Evolutionary conservation across 1,284 basidiomycete species (phyloP).

Genomic region (Laetiporus sulphureus): DNA sequence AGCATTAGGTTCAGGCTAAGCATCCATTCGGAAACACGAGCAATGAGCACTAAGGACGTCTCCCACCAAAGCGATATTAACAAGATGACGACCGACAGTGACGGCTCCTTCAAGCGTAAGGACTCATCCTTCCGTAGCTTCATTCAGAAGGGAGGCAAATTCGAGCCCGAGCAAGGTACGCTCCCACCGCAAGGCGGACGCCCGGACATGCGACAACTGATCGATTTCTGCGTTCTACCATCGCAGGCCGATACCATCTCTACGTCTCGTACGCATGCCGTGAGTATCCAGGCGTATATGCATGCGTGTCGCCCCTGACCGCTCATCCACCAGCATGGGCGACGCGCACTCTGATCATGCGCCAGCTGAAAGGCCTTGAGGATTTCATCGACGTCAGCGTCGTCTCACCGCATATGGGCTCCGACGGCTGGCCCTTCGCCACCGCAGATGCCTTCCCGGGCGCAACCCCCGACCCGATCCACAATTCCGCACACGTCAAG

Average conservation of each 20-base stretch:
- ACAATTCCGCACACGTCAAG: conserved; percentile 66
- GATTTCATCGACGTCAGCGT: conserved; percentile 60
- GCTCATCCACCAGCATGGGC: conserved; percentile 72
- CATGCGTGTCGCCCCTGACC: no score
- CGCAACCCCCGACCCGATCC: conserved; percentile 68
- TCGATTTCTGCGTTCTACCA: neutral
- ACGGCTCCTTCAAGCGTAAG: conserved; percentile 80
- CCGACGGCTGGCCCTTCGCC: conserved; percentile 86
- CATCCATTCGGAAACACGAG: no score
- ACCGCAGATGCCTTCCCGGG: conserved; percentile 62
- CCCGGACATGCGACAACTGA: neutral
- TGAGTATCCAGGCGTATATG: no score
- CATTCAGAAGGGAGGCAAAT: conserved; percentile 67
- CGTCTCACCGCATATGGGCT: conserved; percentile 85
- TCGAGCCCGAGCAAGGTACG: conserved; percentile 72
- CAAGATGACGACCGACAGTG: conserved; percentile 43
- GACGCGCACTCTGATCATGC: conserved; percentile 81
- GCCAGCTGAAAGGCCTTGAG: conserved; percentile 90
- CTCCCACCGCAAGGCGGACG: neutral
- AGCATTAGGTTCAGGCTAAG: no score
- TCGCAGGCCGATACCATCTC: conserved; percentile 1
- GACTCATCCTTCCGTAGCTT: conserved; percentile 65
- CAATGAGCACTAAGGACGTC: conserved; percentile 14
- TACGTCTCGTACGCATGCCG: conserved; percentile 1
- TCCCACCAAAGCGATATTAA: conserved; percentile 43